Base-by-base conservation (phyloP, 2,329 filamentous ascomycete species). In the Diaporthe velutina region DNA sequence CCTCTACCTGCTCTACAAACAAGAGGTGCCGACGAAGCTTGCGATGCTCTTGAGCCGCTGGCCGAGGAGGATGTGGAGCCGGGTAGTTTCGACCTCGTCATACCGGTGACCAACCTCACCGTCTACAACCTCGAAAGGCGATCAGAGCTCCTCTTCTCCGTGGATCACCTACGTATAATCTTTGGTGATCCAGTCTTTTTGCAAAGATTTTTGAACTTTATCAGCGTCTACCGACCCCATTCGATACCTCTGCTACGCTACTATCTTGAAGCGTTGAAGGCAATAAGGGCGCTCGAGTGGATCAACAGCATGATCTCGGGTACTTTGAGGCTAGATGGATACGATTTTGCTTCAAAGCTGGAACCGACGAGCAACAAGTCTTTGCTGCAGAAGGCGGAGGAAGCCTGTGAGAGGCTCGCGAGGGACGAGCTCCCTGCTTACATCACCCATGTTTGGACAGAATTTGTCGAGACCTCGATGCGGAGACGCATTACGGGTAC, bases 261-360 rank as follows among this genome's bases (percentile, higher is more conserved):
- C 84, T 95, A 95, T 77, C 86, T 95, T 2, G 92, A 94, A 78
- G 89, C 92, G 0, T 82, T 91, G 74, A 96, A 95, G 80, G 93
- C 93, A 0, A 82, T 94, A 17, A 90, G 91, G 77, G 93, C 93
- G 2, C 91, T 95, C 74, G 87, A 88, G 45, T 95, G 95, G 78
- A 89, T 92, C 28, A 94, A 95, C 80, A 90, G 92, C 0, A 87
- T 95, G 48, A 88, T 91, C 2, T 88, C 90, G 75, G 88, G 91
- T 2, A 84, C 94, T 12, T 86, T 90, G 38, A 86, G 87, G 0
- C 87, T 93, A 19, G 82, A 86, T 6, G 89, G 86, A 0, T 84
- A 90, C 42, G 87, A 88, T 2, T 93, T 93, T 73, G 91, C 89
- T 0, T 80, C 86, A 0, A 83, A 86, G 4, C 45, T 70, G 33